Evolutionary conservation across 306 rosid genomes (phyloP).

Genomic region (Datisca glomerata): DNA sequence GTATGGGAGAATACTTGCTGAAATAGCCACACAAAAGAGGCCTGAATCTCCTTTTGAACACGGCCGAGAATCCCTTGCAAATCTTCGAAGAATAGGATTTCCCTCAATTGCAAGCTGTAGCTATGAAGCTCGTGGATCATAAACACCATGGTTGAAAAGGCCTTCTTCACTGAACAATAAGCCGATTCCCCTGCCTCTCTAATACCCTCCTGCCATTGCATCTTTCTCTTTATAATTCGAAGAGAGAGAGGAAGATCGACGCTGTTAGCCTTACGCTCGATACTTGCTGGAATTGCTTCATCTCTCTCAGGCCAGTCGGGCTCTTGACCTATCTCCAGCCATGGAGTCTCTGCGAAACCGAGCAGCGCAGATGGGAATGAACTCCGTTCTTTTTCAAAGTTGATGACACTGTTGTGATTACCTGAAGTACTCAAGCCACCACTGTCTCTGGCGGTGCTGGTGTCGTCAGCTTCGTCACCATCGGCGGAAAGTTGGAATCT

Average conservation of each 20-base stretch:
- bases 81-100: constrained; percentile 50
- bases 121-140: constrained; percentile 81
- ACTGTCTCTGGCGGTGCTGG: constrained; percentile 8
- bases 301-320: constrained; percentile 34
- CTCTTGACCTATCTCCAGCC: constrained; percentile 26
- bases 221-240: constrained; percentile 66
- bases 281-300: constrained; percentile 39
- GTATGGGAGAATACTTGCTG: constrained; percentile 90
- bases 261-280: constrained; percentile 77
- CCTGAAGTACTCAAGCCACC: not conserved
- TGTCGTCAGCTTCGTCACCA: not conserved
- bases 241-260: constrained; percentile 77
- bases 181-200: constrained; percentile 64
- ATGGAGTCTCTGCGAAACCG: constrained; percentile 28
- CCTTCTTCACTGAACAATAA: constrained; percentile 57
- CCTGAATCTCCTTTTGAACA: constrained; percentile 79
- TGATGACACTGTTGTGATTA: not conserved
- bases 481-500: constrained; percentile 39
- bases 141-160: constrained; percentile 86
- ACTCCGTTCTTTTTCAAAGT: not conserved
- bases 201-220: constrained; percentile 54
- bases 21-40: constrained; percentile 90
- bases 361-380: not conserved
- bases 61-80: constrained; percentile 57
- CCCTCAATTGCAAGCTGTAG: constrained; percentile 70